A percentile compares a stretch with the other conserved stretches of the same genome.
Conservation (phyloP, 2,329 filamentous ascomycete genomes). For the Arthrobotrys musiformis region DNA sequence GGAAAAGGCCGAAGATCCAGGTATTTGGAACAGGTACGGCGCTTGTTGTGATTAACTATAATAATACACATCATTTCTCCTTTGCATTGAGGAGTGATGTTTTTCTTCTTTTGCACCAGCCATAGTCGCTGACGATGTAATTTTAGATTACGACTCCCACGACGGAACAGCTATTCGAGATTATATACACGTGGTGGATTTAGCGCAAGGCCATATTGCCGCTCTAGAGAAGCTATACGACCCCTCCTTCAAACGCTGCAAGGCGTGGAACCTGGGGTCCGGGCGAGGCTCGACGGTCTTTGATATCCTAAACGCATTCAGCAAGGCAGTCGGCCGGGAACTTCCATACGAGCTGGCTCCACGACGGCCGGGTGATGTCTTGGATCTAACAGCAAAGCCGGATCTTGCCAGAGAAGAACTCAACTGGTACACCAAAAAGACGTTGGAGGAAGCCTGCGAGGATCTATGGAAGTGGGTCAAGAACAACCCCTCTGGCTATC, state of each 20-base stretch:
- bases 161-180: constrained; percentile 96
- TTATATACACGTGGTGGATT: constrained; percentile 96
- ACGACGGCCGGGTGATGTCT: constrained; percentile 86
- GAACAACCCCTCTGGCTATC: constrained; percentile 97
- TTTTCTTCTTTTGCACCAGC: too few species aligned
- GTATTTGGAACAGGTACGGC: constrained; percentile 87
- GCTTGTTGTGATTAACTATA: constrained; percentile 13
- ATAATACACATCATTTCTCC: not conserved
- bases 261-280: constrained; percentile 96
- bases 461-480: constrained; percentile 97
- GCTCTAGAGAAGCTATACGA: constrained; percentile 89
- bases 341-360: constrained; percentile 86
- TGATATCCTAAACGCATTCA: constrained; percentile 97
- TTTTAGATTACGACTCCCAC: constrained; percentile 83
- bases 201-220: constrained; percentile 84
- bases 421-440: constrained; percentile 88
- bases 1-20: constrained; percentile 90
- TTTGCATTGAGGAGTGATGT: not conserved
- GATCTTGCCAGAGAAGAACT: constrained; percentile 87
- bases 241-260: constrained; percentile 77
- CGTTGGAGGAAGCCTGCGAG: constrained; percentile 89
- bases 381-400: constrained; percentile 94
- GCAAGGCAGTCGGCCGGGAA: constrained; percentile 82
- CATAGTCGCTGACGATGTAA: not conserved
- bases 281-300: constrained; percentile 95